Evolutionary conservation across 2,329 filamentous ascomycete genomes (phyloP).

Genomic region (Periconia sp.): DNA sequence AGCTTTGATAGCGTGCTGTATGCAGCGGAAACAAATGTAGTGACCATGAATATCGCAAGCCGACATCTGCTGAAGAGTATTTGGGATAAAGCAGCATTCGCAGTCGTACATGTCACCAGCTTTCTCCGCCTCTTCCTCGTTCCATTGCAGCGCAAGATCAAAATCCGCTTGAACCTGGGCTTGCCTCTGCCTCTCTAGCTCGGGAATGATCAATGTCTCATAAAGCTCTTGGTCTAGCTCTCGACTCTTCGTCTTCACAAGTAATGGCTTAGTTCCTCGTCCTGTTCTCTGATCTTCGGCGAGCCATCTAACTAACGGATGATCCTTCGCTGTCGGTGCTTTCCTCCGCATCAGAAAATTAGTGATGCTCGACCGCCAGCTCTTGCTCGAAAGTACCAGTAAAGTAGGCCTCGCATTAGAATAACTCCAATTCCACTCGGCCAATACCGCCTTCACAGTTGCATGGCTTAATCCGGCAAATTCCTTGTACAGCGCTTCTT

Average conservation of each 20-base stretch:
- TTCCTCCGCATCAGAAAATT: conserved; percentile 73
- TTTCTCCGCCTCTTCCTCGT: conserved; percentile 56
- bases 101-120: conserved; percentile 67
- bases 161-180: conserved; percentile 50
- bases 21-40: conserved; percentile 80
- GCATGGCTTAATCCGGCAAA: conserved; percentile 77
- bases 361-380: conserved; percentile 78
- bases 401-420: conserved; percentile 73
- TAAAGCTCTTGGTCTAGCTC: conserved; percentile 59
- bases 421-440: conserved; percentile 82
- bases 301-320: conserved; percentile 67
- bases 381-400: conserved; percentile 71
- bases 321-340: conserved; percentile 59
- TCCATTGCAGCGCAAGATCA: conserved; percentile 51
- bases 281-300: conserved; percentile 61
- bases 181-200: conserved; percentile 46
- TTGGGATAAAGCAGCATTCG: conserved; percentile 76
- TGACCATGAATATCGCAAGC: conserved; percentile 73
- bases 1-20: conserved; percentile 81
- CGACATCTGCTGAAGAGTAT: conserved; percentile 75
- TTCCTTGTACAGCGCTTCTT: conserved; percentile 72
- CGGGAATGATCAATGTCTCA: conserved; percentile 50
- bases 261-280: conserved; percentile 63
- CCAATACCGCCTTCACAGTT: conserved; percentile 78
- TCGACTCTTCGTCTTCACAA: conserved; percentile 69